These are phyloP conservation scores for Sporothrix phasma DNA, from an alignment of 2,329 filamentous ascomycete genomes.

Conservation along the genomic window DNA sequence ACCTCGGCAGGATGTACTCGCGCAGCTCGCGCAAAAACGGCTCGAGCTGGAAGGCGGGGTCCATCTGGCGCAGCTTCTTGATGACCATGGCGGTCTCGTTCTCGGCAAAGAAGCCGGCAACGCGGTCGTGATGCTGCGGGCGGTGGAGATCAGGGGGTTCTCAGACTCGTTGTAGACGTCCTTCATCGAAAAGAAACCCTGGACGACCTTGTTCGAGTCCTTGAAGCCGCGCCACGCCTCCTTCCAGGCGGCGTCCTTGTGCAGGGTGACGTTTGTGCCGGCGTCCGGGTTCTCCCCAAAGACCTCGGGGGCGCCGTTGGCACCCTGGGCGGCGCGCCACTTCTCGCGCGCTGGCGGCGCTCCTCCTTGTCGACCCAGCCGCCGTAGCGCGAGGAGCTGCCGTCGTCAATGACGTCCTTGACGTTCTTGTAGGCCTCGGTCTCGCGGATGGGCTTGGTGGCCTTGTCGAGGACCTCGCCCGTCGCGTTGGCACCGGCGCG, in stretches of 20 bases:
- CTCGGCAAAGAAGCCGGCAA: slow-evolving; percentile 94
- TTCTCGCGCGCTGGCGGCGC: slow-evolving; percentile 68
- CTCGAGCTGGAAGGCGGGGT: slow-evolving; percentile 88
- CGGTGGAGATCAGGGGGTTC: slow-evolving; percentile 87
- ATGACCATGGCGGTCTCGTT: slow-evolving; percentile 97
- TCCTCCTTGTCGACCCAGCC: slow-evolving; percentile 97
- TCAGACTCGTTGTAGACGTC: slow-evolving; percentile 90
- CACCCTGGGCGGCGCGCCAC: slow-evolving; percentile 53
- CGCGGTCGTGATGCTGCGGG: slow-evolving; percentile 87
- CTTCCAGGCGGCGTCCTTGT: slow-evolving; percentile 97
- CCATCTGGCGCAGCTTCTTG: slow-evolving; percentile 95
- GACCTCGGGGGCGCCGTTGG: slow-evolving; percentile 44
- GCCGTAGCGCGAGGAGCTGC: slow-evolving; percentile 89
- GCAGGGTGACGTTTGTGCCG: slow-evolving; percentile 84
- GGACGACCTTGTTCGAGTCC: slow-evolving; percentile 79
- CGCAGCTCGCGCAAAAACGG: slow-evolving; percentile 90
- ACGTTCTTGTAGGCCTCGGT: slow-evolving; percentile 93
- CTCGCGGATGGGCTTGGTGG: slow-evolving; percentile 85
- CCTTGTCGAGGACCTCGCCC: slow-evolving; percentile 80
- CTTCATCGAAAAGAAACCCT: slow-evolving; percentile 78
- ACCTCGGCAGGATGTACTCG: slow-evolving; percentile 96
- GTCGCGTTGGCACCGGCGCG: slow-evolving; percentile 78
- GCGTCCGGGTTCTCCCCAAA: slow-evolving; percentile 79
- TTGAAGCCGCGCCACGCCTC: slow-evolving; percentile 97
- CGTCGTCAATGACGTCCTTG: slow-evolving; percentile 93